phyloP scores from a whole-genome alignment of 805 yeast species.

The Lipomyces orientalis region DNA sequence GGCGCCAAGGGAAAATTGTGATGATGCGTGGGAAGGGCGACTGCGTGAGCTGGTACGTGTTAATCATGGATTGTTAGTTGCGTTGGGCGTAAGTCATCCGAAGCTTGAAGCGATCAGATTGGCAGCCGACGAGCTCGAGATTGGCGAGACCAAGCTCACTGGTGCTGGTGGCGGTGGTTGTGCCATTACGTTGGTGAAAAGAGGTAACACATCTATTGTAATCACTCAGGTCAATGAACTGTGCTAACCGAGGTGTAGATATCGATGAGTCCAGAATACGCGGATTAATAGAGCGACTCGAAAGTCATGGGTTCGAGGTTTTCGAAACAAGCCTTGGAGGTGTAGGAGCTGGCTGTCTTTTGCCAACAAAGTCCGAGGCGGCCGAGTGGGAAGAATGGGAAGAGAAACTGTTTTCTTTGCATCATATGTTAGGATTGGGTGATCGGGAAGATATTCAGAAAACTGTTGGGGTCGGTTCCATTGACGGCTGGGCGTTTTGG shows the following conservation, averaged over 20 bases:
- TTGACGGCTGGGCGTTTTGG: slow-evolving; percentile 67
- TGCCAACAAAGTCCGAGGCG: slow-evolving; percentile 36
- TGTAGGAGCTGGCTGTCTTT: slow-evolving; percentile 71
- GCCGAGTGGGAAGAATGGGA: slow-evolving; percentile 34
- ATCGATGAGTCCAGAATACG: slow-evolving; percentile 47
- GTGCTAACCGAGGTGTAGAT: not conserved
- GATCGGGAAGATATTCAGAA: slow-evolving; percentile 57
- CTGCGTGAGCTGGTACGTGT: slow-evolving; percentile 71
- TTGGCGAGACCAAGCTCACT: slow-evolving; percentile 92
- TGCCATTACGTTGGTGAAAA: slow-evolving; percentile 78
- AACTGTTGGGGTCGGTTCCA: slow-evolving; percentile 52
- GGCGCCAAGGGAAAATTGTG: slow-evolving; percentile 47
- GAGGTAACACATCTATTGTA: slow-evolving; percentile 41
- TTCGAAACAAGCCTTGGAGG: slow-evolving; percentile 88
- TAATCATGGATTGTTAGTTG: slow-evolving; percentile 84
- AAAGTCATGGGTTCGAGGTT: slow-evolving; percentile 67
- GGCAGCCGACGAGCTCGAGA: slow-evolving; percentile 61
- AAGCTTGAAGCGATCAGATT: slow-evolving; percentile 76
- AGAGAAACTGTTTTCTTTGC: slow-evolving; percentile 38
- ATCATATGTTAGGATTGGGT: slow-evolving; percentile 49
- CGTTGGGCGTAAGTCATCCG: slow-evolving; percentile 93
- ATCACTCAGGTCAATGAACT: not conserved
- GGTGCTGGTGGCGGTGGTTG: slow-evolving; percentile 99
- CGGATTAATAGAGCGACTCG: slow-evolving; percentile 46
- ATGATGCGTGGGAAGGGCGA: slow-evolving; percentile 36